Base-by-base conservation (phyloP, 1,284 basidiomycete genomes). In the Xerocomus nothofagi region DNA sequence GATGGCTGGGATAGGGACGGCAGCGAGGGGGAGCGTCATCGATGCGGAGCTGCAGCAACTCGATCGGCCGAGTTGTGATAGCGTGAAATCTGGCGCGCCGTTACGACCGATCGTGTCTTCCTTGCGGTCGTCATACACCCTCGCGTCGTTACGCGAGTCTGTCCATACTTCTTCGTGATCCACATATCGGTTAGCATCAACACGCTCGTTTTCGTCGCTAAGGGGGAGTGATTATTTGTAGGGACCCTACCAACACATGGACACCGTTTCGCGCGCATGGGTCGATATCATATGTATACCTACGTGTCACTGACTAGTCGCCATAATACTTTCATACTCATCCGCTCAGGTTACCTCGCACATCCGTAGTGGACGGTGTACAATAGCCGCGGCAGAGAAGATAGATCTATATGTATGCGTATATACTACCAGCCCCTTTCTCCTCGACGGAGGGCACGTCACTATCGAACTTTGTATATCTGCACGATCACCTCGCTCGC, bases 401-500 rank as follows among this genome's bases (percentile, higher is more conserved):
- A 7, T 14, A 23, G 6, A 24, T 38, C 3, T 4, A 8, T 23
- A 6, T 17, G 3, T 33, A 9, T 15, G 15, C 17, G n/a, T n/a
- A n/a, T n/a, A n/a, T n/a, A n/a, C n/a, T n/a, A n/a, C n/a, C n/a
- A n/a, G n/a, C n/a, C n/a, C n/a, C n/a, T n/a, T n/a, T n/a, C n/a
- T n/a, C n/a, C n/a, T n/a, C n/a, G n/a, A n/a, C n/a, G n/a, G n/a
- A 7, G 6, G n/a, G 2, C 37, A 26, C 14, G 21, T n/a, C 10
- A 5, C 47, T 65, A 89, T 58, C 87, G 79, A 47, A 93, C 82
- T 68, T 83, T 89, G 71, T 81, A 93, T 59, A 88, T 82, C 64
- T 90, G 88, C n/a, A 92, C 84, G 21, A 81, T 68, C 26, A 71
- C 68, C 17, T 78, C 73, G 43, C 69, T 67, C 3, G 65, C 57